These are phyloP conservation scores for Geranium brycei DNA, from an alignment of 345 rosid genomes.

Conservation along the genomic window DNA sequence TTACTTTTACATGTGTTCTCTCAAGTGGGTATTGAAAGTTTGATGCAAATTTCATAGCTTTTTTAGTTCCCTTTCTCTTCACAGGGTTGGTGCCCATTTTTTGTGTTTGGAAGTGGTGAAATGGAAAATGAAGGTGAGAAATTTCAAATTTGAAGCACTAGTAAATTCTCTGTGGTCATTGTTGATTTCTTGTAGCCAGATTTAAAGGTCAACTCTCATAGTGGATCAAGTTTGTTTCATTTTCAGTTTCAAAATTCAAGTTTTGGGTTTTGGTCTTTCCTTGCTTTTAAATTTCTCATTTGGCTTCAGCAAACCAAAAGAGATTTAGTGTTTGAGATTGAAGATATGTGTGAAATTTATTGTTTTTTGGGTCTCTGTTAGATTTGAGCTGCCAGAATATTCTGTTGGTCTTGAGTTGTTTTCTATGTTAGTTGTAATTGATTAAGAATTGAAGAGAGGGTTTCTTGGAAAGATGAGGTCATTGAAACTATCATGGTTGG, in stretches of 20 bases:
- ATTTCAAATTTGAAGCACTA: not conserved
- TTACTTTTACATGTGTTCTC: slow-evolving; percentile 16
- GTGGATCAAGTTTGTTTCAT: not conserved
- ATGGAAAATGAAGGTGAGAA: not conserved
- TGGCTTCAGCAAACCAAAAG: not conserved
- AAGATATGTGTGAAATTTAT: not conserved
- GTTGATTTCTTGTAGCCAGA: not conserved
- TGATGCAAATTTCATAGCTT: slow-evolving; percentile 5
- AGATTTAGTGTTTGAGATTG: not conserved
- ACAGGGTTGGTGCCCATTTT: not conserved
- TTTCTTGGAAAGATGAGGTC: too few species aligned
- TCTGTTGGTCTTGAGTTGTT: too few species aligned
- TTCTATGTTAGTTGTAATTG: too few species aligned
- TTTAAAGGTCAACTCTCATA: too few species aligned
- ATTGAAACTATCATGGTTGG: too few species aligned
- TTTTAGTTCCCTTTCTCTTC: not conserved
- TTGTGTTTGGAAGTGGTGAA: not conserved
- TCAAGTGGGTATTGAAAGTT: slow-evolving; percentile 24
- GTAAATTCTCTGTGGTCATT: not conserved
- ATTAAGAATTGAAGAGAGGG: too few species aligned
- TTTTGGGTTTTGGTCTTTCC: too few species aligned
- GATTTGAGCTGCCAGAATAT: too few species aligned
- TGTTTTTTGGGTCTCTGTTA: too few species aligned
- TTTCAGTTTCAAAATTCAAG: not conserved
- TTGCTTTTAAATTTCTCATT: too few species aligned